Percentiles rank a stretch among this genome's conserved stretches.
phyloP scores from a whole-genome alignment of 2,329 filamentous ascomycete genomes.

The Aspergillus flavus region DNA sequence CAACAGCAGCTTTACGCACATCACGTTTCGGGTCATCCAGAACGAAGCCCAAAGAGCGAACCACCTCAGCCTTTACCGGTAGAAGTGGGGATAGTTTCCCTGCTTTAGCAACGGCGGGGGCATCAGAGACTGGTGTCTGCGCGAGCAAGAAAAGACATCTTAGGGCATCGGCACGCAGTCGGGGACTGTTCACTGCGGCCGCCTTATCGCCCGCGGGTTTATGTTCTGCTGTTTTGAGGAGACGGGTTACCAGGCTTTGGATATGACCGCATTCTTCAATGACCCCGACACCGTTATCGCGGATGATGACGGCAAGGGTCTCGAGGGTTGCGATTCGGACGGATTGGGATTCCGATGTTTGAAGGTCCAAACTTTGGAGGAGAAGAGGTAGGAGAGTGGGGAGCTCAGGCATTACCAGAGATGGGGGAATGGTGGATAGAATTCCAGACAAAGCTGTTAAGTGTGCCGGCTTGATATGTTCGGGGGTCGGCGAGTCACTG shows the following conservation, averaged over 20 bases:
- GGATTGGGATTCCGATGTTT: slow-evolving; percentile 46
- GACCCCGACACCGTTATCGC: slow-evolving; percentile 56
- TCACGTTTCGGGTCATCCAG: slow-evolving; percentile 66
- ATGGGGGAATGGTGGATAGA: slow-evolving; percentile 61
- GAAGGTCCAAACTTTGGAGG: slow-evolving; percentile 64
- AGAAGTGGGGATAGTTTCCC: slow-evolving; percentile 51
- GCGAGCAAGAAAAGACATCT: slow-evolving; percentile 44
- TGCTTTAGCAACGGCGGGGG: slow-evolving; percentile 27
- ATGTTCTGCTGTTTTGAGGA: slow-evolving; percentile 52
- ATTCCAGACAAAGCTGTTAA: slow-evolving; percentile 66
- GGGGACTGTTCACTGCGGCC: slow-evolving; percentile 26
- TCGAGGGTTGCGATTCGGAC: slow-evolving; percentile 64
- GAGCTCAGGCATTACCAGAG: slow-evolving; percentile 62
- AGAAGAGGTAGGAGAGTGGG: slow-evolving; percentile 61
- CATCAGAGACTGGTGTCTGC: slow-evolving; percentile 26
- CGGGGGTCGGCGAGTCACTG: slow-evolving; percentile 30
- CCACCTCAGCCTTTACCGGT: slow-evolving; percentile 59
- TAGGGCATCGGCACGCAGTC: slow-evolving; percentile 39
- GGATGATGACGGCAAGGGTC: slow-evolving; percentile 60
- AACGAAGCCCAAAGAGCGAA: slow-evolving; percentile 56
- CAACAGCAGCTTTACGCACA: slow-evolving; percentile 65
- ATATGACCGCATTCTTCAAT: slow-evolving; percentile 58
- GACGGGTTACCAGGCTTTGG: slow-evolving; percentile 58
- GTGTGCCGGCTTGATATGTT: slow-evolving; percentile 59
- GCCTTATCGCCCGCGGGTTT: slow-evolving; percentile 15